phyloP scores from a whole-genome alignment of 495 filamentous ascomycete genomes.

The Emericellopsis terricola region DNA sequence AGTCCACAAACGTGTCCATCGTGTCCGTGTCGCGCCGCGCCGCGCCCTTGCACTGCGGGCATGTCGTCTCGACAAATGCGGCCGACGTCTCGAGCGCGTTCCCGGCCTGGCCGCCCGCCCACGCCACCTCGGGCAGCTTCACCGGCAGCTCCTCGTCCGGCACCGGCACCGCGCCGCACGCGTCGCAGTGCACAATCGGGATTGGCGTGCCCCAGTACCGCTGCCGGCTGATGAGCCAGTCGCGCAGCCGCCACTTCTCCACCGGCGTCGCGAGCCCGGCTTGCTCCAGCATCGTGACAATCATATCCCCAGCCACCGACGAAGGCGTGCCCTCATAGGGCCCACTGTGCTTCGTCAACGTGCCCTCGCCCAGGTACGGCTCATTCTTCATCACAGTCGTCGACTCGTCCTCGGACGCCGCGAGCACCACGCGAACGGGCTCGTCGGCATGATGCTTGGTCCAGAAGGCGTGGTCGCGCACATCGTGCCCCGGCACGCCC shows the following conservation, averaged over 20 bases:
- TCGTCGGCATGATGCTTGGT: slow-evolving; percentile 39
- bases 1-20: slow-evolving; percentile 93
- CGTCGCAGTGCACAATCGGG: slow-evolving; percentile 66
- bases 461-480: slow-evolving; percentile 64
- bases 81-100: slow-evolving; percentile 55
- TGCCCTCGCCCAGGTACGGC: slow-evolving; percentile 42
- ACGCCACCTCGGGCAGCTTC: slow-evolving; percentile 50
- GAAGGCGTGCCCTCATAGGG: slow-evolving; percentile 40
- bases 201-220: slow-evolving; percentile 86
- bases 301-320: slow-evolving; percentile 37
- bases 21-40: slow-evolving; percentile 81
- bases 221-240: slow-evolving; percentile 81
- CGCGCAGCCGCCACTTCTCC: slow-evolving; percentile 59
- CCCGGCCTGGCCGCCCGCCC: slow-evolving; percentile 49
- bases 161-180: slow-evolving; percentile 66
- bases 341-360: slow-evolving; percentile 45
- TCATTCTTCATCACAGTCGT: slow-evolving; percentile 18
- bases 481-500: slow-evolving; percentile 78
- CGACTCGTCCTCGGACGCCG: slow-evolving; percentile 30
- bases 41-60: slow-evolving; percentile 49
- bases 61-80: slow-evolving; percentile 59
- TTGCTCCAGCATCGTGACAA: slow-evolving; percentile 38
- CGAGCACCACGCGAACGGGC: slow-evolving; percentile 31
- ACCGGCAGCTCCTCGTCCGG: slow-evolving; percentile 62
- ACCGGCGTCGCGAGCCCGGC: slow-evolving; percentile 35